Conservation (phyloP, 768 basidiomycete species). For the Kockovaella imperatae region DNA sequence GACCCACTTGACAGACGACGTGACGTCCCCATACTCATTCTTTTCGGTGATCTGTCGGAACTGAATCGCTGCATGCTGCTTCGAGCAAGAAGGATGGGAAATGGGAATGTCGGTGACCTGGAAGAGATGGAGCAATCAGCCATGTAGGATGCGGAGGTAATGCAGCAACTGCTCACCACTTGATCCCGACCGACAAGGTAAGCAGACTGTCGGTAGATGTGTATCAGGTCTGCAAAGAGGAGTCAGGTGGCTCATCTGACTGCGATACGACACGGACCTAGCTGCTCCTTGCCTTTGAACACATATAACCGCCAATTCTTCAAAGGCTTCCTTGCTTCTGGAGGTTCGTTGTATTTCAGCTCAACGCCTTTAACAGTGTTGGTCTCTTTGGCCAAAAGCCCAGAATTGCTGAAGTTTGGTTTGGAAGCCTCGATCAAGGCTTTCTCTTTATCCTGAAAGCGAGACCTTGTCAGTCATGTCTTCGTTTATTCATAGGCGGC, state of each 20-base stretch:
- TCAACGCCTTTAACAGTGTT: slow-evolving; percentile 69
- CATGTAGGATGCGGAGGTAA: neutral
- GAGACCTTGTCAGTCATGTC: neutral
- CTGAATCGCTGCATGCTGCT: slow-evolving; percentile 96
- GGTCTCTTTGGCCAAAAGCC: slow-evolving; percentile 88
- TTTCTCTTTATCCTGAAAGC: neutral
- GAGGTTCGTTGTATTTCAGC: slow-evolving; percentile 96
- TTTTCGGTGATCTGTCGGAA: slow-evolving; percentile 82
- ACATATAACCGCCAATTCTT: slow-evolving; percentile 92
- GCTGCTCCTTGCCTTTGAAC: slow-evolving; percentile 89
- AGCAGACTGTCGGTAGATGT: slow-evolving; percentile 87
- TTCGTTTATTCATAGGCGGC: slow-evolving; percentile 1
- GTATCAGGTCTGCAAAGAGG: slow-evolving; percentile 63
- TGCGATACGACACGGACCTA: slow-evolving; percentile 56
- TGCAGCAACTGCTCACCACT: slow-evolving; percentile 52
- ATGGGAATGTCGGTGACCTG: slow-evolving; percentile 61
- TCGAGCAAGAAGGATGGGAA: slow-evolving; percentile 95
- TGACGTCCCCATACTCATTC: slow-evolving; percentile 74
- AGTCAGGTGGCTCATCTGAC: neutral
- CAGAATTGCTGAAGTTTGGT: slow-evolving; percentile 83
- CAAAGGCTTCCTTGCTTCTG: slow-evolving; percentile 87
- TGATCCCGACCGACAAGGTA: slow-evolving; percentile 89
- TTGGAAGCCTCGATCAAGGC: slow-evolving; percentile 53
- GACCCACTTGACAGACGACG: slow-evolving; percentile 73
- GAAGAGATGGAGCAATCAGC: neutral